Evolutionary conservation across 2,329 filamentous ascomycete genomes (phyloP).

Genomic region (Fusarium graminum): DNA sequence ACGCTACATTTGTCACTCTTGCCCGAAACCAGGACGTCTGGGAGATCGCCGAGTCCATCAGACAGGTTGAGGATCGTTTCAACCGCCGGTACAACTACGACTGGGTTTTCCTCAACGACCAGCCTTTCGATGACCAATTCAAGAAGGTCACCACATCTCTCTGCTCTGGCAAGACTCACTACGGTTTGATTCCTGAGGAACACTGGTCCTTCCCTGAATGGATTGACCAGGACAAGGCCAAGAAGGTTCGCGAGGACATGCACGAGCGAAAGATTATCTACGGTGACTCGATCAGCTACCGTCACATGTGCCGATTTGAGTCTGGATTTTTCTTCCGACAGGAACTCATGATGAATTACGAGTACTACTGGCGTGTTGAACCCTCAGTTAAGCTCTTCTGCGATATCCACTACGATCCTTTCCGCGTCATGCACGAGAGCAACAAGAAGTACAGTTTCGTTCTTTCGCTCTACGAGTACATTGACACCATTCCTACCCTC

Average conservation of each 20-base stretch:
- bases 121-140: slow-evolving; percentile 92
- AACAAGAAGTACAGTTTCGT: slow-evolving; percentile 99
- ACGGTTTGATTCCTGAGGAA: slow-evolving; percentile 88
- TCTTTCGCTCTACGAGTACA: slow-evolving; percentile 94
- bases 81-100: slow-evolving; percentile 97
- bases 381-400: slow-evolving; percentile 97
- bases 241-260: slow-evolving; percentile 94
- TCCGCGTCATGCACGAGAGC: slow-evolving; percentile 95
- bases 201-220: slow-evolving; percentile 98
- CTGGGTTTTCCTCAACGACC: slow-evolving; percentile 99
- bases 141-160: slow-evolving; percentile 90
- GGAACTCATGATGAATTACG: slow-evolving; percentile 91
- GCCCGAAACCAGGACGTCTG: slow-evolving; percentile 94
- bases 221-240: slow-evolving; percentile 95
- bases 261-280: slow-evolving; percentile 95
- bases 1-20: slow-evolving; percentile 96
- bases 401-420: slow-evolving; percentile 94
- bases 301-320: slow-evolving; percentile 99
- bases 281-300: slow-evolving; percentile 95
- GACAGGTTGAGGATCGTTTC: slow-evolving; percentile 97
- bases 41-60: slow-evolving; percentile 97
- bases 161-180: slow-evolving; percentile 92
- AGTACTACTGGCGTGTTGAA: slow-evolving; percentile 99
- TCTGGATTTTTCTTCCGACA: slow-evolving; percentile 99
- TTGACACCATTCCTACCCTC: slow-evolving; percentile 93